Base-by-base conservation (phyloP, 129 eudicot species). In the Kitagawia praeruptora region DNA sequence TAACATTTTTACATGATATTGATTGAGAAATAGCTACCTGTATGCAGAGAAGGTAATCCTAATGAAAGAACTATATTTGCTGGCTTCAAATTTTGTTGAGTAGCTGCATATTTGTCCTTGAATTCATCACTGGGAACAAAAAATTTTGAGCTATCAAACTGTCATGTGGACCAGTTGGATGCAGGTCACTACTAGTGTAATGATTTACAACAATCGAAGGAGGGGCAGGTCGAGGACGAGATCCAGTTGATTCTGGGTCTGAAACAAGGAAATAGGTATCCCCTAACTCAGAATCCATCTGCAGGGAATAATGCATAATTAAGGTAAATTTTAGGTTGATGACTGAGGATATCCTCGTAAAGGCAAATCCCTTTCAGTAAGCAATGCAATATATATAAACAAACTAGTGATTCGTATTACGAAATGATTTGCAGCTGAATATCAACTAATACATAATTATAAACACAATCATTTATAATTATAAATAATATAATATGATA, bases 171-270 rank as follows among this genome's bases (percentile, higher is more conserved):
- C 46, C 71, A 74, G 78, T 82, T 53, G 80, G 44, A 70, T 34
- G 67, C 64, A 74, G 70, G 80, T 48, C 56, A 75, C 81, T 58
- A 71, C 9, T 80, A 64, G 53, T 70, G 4, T 75, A 77, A 54
- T 51, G 82, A 80, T 79, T 86, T 44, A 40, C 77, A 70, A 77
- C 79, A 87, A 90, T 40, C 56, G 89, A 37, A 51, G 99, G 97
- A 73, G 97, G 97, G n/a, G 38, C 82, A 2, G 87, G 94, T 48
- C 80, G 80, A 79, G 99, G 99, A 66, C 96, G 99, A 73, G 99
- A 92, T 88, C 96, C 96, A 81, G 92, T 83, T 64, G 90, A 83
- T 49, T 95, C 89, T 79, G 97, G 87, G 63, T 85, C 89, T 40
- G 99, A 86, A 80, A 77, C 78, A 82, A 89, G 96, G 71, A 92